Base-by-base conservation (phyloP, 2,329 filamentous ascomycete genomes). In the Aspergillus aculeatinus region DNA sequence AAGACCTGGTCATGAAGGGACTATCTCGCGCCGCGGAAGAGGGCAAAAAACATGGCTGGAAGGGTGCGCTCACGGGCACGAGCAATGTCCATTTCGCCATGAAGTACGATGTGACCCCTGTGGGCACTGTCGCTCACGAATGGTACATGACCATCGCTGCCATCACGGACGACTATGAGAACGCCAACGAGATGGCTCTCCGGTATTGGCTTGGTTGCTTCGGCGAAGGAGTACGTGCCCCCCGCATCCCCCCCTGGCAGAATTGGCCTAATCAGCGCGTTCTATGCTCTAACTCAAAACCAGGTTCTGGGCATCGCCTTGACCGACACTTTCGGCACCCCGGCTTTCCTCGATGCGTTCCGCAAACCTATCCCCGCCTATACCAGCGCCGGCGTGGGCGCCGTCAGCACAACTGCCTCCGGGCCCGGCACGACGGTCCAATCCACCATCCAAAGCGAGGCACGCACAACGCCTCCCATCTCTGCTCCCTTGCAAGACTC, bases 81-180 rank as follows among this genome's bases (percentile, higher is more conserved):
- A 98, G 93, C 76, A 99, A 99, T 71, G 95, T 99, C 4, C 94
- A 98, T 74, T 87, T 99, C 66, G 95, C 95, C 11, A 96, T 96
- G 92, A 89, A 92, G 70, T 94, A 96, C 77, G 87, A 87, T 49
- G 86, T 97, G 50, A 80, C 87, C 3, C 92, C 95, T 0, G 85
- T 98, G 12, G 95, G 95, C 5, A 99, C 95, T 0, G 88, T 91
- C 2, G 95, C 95, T 0, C 95, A 99, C 72, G 95, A 99, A 78
- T 99, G 95, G 95, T 98, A 97, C 81, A 99, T 99, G 95, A 93
- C 92, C 48, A 94, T 96, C 63, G 95, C 95, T 0, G 93, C 95
- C 44, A 92, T 97, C 67, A 91, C 89, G 4, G 84, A 91, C 63
- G 86, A 97, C 76, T 99, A 99, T 73, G 84, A 87, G 67, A 82